Evolutionary conservation across 441 rosid species (phyloP), one percentile per base, ranked within the genome.

Genomic region (Monsonia emarginata): DNA sequence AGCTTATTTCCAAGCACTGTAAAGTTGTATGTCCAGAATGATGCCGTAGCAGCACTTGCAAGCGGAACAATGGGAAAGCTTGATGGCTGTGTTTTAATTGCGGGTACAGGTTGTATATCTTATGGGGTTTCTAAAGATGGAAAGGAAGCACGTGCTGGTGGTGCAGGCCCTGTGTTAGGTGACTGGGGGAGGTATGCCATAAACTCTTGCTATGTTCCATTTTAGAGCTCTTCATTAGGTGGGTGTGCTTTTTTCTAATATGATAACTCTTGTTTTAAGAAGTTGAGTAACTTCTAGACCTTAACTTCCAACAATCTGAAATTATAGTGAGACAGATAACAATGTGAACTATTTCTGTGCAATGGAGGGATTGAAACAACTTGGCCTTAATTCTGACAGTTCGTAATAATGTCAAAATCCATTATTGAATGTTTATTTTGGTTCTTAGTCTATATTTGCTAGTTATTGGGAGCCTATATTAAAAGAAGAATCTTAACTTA

Each of bases 31-130:
- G 97, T 88, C 68, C 89, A 83, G 73, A 94, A 95, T 75, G 99
- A 95, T 83, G 97, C 97, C 22, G 83, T 91, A 36, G 99, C 96
- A 73, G 97, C 97, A 67, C 68, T 95, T 80, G 96, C 99, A 0
- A 84, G 97, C 77, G 97, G 99, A 64, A 89, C 99, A 24, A 70
- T 89, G 91, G 97, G 99, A 75, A 89, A 88, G 80, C 96, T 91
- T 72, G 91, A 94, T 79, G 99, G 97, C 18, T 94, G 99, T 83
- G 99, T 94, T 75, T 71, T 94, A 27, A 94, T 94, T 65, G 96
- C 99, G 38, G 99, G 99, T 76, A 94, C 96, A 2, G 99, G 97
- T 61, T 85, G 91, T 54, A 91, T 94, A 72, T 90, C 97, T 32
- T 94, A 87, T 82, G 99, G 97, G 57, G 86, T 91, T 68, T 85